phyloP scores from a whole-genome alignment of 176 grass and related monocot species.

The Bolboschoenus planiculmis region DNA sequence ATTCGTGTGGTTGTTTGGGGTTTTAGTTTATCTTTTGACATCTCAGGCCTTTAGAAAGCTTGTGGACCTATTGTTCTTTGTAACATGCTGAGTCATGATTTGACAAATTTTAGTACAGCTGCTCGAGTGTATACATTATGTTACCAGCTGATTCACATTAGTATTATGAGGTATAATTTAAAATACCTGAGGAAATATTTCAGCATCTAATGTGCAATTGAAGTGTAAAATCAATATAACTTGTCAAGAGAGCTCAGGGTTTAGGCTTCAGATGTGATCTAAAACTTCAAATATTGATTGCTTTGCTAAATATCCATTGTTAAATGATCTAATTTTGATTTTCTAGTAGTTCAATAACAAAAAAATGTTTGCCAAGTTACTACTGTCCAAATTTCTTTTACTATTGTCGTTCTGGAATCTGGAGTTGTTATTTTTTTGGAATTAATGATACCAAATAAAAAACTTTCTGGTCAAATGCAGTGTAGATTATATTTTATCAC shows the following conservation, averaged over 20 bases:
- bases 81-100: not conserved
- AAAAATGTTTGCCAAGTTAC: too few relatives aligned
- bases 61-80: not conserved
- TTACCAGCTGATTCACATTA: not conserved
- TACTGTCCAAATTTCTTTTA: not conserved
- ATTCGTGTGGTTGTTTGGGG: not conserved
- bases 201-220: not conserved
- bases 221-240: not conserved
- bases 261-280: not conserved
- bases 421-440: not conserved
- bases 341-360: too few relatives aligned
- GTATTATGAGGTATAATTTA: not conserved
- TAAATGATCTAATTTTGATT: not conserved
- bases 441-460: not conserved
- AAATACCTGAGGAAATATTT: not conserved
- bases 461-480: too few relatives aligned
- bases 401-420: not conserved
- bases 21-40: not conserved
- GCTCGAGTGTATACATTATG: not conserved
- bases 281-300: not conserved
- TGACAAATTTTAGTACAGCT: not conserved
- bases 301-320: not conserved
- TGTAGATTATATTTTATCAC: too few relatives aligned
- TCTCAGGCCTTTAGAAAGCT: not conserved
- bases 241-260: not conserved